phyloP scores from a whole-genome alignment of 2,329 filamentous ascomycete genomes.

The Whalleya microplaca region DNA sequence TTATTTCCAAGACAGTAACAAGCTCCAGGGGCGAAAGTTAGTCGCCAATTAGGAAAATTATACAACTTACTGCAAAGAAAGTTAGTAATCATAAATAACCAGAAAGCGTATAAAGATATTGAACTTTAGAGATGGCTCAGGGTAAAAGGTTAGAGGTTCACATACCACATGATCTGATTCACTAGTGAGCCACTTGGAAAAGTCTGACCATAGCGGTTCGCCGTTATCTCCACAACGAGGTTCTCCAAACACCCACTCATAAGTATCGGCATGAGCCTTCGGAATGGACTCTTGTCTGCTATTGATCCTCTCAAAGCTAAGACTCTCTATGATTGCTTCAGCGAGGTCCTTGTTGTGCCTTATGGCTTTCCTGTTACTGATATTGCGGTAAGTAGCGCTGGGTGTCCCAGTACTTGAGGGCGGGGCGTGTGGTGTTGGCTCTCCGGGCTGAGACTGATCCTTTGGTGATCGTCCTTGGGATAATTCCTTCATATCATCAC shows the following conservation, averaged over 20 bases:
- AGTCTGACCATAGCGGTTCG: conserved; percentile 4
- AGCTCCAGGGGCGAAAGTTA: too few relatives aligned
- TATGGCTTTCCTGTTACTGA: too few relatives aligned
- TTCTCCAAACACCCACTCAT: conserved; percentile 12
- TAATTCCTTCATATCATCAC: too few relatives aligned
- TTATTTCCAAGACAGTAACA: too few relatives aligned
- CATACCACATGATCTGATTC: not conserved
- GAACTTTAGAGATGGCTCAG: too few relatives aligned
- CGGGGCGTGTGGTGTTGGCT: not conserved
- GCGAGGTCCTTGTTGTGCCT: not conserved
- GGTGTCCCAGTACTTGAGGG: not conserved
- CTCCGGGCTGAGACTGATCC: not conserved
- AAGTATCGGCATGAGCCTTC: conserved; percentile 3
- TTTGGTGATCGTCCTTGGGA: not conserved
- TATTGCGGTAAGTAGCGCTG: not conserved
- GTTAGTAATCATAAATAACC: too few relatives aligned
- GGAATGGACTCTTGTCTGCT: conserved; percentile 5
- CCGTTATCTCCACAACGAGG: not conserved
- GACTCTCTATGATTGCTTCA: not conserved
- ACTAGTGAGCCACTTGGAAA: conserved; percentile 6
- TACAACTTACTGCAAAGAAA: too few relatives aligned
- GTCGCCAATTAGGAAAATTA: too few relatives aligned
- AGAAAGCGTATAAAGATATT: too few relatives aligned
- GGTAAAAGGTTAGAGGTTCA: too few relatives aligned
- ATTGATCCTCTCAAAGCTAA: conserved; percentile 5